Conservation (phyloP, 805 yeast species). For the Candida ovalis region DNA sequence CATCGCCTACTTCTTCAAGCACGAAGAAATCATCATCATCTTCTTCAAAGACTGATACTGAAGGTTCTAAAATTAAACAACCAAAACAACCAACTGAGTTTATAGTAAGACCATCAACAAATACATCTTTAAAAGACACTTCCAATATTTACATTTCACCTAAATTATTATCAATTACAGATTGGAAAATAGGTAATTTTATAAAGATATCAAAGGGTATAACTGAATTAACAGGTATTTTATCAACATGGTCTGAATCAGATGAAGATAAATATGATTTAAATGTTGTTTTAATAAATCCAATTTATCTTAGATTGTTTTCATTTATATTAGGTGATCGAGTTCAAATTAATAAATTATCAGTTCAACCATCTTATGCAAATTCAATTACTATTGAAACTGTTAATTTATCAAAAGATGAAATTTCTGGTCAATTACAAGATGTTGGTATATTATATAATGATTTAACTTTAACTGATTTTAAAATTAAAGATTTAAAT, state of each 20-base stretch:
- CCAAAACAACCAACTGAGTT: constrained; percentile 27
- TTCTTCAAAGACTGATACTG: constrained; percentile 4
- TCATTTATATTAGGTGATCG: constrained; percentile 31
- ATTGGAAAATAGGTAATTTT: constrained; percentile 24
- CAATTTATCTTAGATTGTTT: constrained; percentile 14
- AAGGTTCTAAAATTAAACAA: constrained; percentile 8
- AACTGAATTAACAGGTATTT: constrained; percentile 13
- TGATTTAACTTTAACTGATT: constrained; percentile 30
- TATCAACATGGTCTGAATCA: constrained; percentile 19
- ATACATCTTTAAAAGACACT: constrained; percentile 6
- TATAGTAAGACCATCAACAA: constrained; percentile 25
- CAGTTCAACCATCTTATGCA: constrained; percentile 45
- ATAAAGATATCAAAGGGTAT: constrained; percentile 26
- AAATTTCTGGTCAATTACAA: constrained; percentile 31
- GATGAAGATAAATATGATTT: constrained; percentile 24
- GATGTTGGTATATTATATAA: constrained; percentile 63
- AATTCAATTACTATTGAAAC: constrained; percentile 13
- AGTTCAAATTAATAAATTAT: constrained; percentile 39
- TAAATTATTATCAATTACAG: constrained; percentile 16
- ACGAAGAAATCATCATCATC: constrained; percentile 11
- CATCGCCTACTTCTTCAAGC: constrained; percentile 12
- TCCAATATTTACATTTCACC: constrained; percentile 26
- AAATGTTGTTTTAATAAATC: constrained; percentile 26
- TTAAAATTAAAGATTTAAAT: constrained; percentile 9
- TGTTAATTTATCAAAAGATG: constrained; percentile 9